Base-by-base conservation (phyloP, 2,329 filamentous ascomycete genomes). In the Zasmidium cellare region DNA sequence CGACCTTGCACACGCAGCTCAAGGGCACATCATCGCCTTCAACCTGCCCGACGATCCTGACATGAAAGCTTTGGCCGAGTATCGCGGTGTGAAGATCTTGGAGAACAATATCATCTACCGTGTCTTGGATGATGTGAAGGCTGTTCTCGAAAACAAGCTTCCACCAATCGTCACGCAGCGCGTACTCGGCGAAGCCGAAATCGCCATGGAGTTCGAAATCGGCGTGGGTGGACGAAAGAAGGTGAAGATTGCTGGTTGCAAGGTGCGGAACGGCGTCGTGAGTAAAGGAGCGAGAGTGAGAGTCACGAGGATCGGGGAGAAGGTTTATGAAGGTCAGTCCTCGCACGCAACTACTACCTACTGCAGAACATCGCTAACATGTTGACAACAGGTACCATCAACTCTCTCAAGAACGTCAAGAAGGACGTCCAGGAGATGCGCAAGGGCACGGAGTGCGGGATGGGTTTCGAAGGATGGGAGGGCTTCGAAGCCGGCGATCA, bases 371-470 rank as follows among this genome's bases (percentile, higher is more conserved):
- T 9, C 46, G 35, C 58, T 65, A 46, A 61, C 51, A 25, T 22
- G 18, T 44, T 7, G 24, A 50, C 9, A 24, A 35, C 58, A 96
- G 93, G 92, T 64, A 82, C 82, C 52, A 84, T 97, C 46, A 82
- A 85, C 18, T 90, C 90, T 1, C 84, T 99, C 58, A 97, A 94
- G 78, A 90, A 96, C 69, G 86, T 89, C 73, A 97, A 97, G 82
- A 96, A 96, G 73, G 91, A 97, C 64, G 90, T 94, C 25, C 79
- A 80, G 47, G 91, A 96, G 70, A 94, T 96, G 86, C 87, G 86
- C 68, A 97, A 96, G 76, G 92, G 92, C 58, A 85, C 83, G n/a
- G 94, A 99, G 75, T 99, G 94, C 69, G 94, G 94, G 65, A 87
- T 99, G 65, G 87, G 85, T 53, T 93, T 99, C 69, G 86, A 88